Evolutionary conservation across 257 asterid genomes (phyloP).

Genomic region (Coffea canephora): DNA sequence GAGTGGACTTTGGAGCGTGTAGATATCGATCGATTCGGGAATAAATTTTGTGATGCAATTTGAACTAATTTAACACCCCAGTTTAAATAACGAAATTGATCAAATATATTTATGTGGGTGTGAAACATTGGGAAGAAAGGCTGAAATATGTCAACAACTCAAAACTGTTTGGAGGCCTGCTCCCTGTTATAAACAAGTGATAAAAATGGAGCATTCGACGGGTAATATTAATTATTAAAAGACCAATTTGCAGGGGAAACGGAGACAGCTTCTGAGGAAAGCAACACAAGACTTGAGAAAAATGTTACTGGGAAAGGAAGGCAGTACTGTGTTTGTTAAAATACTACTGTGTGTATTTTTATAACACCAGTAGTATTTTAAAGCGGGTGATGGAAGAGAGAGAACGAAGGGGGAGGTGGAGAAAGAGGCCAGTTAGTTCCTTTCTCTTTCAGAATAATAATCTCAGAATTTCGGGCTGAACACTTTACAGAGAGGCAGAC

Average conservation of each 20-base stretch:
- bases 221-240: constrained; percentile 28
- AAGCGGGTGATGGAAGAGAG: background rate
- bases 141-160: constrained; percentile 32
- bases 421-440: constrained; percentile 24
- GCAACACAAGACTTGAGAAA: constrained; percentile 23
- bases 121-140: background rate
- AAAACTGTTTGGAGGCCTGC: constrained; percentile 16
- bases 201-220: constrained; percentile 24
- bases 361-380: background rate
- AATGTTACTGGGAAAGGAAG: constrained; percentile 8
- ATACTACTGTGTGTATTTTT: background rate
- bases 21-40: constrained; percentile 13
- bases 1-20: constrained; percentile 11
- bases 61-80: constrained; percentile 5
- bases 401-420: background rate
- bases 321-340: background rate
- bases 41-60: constrained; percentile 10
- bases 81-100: constrained; percentile 8
- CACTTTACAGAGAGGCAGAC: constrained; percentile 63
- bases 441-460: constrained; percentile 33
- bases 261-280: constrained; percentile 47
- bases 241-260: constrained; percentile 51
- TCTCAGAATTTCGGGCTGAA: constrained; percentile 11
- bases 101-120: background rate
- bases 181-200: constrained; percentile 26